A percentile compares a stretch with the other conserved stretches of the same genome.
phyloP scores from a whole-genome alignment of 192 early-diverging fungal genomes.

The Entrophospora sp. region DNA sequence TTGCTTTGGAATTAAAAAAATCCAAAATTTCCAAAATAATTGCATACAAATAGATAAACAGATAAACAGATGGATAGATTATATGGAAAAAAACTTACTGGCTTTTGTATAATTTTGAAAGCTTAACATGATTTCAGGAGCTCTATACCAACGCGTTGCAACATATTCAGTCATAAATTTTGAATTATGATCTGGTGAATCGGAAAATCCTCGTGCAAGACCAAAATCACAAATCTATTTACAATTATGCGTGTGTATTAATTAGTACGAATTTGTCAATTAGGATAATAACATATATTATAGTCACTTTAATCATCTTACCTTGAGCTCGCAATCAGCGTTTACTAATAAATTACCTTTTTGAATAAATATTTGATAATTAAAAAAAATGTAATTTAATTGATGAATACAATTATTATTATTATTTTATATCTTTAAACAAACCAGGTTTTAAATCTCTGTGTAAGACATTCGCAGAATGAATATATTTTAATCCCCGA shows the following conservation, averaged over 20 bases:
- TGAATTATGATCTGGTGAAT: slow-evolving; percentile 67
- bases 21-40: background rate
- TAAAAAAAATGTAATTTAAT: background rate
- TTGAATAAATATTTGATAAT: background rate
- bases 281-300: no score
- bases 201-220: slow-evolving; percentile 85
- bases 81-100: slow-evolving; percentile 39
- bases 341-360: slow-evolving; percentile 93
- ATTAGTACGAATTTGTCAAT: no score
- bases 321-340: slow-evolving; percentile 96
- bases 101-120: slow-evolving; percentile 99
- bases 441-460: slow-evolving; percentile 89
- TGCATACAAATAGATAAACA: background rate
- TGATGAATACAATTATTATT: background rate
- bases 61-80: background rate
- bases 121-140: slow-evolving; percentile 97
- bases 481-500: slow-evolving; percentile 97
- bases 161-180: slow-evolving; percentile 99
- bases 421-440: background rate
- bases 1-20: background rate
- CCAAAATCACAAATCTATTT: slow-evolving; percentile 96
- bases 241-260: no score
- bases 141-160: slow-evolving; percentile 98
- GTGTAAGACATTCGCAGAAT: slow-evolving; percentile 94
- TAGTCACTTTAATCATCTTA: slow-evolving; percentile 36